Conservation (phyloP, 2,329 filamentous ascomycete species). For the Davidsoniella australis region DNA sequence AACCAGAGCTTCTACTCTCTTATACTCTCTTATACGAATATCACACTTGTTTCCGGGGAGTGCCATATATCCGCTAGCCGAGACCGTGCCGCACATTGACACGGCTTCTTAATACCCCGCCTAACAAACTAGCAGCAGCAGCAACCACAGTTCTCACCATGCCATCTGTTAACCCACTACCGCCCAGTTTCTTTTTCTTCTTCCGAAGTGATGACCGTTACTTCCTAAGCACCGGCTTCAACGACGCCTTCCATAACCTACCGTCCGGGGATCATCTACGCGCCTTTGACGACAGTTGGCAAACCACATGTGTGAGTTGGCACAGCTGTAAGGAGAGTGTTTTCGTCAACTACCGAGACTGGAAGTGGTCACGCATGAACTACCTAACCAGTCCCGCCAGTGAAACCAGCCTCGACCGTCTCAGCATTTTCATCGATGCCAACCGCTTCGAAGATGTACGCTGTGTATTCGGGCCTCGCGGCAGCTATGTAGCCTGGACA, state of each 20-base stretch:
- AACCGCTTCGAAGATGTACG: constrained; percentile 9
- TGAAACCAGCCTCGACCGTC: neutral
- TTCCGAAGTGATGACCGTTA: constrained; percentile 10
- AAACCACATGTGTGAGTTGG: constrained; percentile 7
- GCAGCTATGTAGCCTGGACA: constrained; percentile 8
- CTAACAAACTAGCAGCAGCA: neutral
- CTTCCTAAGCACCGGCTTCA: constrained; percentile 10
- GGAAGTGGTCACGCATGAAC: constrained; percentile 7
- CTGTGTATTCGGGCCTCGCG: constrained; percentile 8
- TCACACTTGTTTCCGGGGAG: too few relatives aligned
- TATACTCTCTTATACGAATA: neutral
- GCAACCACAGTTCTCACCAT: neutral
- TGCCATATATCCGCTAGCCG: neutral
- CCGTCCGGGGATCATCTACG: constrained; percentile 1
- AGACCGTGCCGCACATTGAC: neutral
- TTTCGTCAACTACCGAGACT: constrained; percentile 7
- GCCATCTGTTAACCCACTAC: constrained; percentile 1
- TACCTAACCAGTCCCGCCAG: constrained; percentile 5
- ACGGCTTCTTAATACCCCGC: neutral
- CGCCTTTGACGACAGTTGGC: constrained; percentile 3
- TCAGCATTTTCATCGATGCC: constrained; percentile 4
- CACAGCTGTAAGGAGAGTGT: constrained; percentile 1
- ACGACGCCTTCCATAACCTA: constrained; percentile 8
- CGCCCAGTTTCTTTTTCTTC: constrained; percentile 10
- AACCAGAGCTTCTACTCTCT: too few relatives aligned